Evolutionary conservation across 495 filamentous ascomycete species (phyloP), one percentile per base, ranked within the genome.

Genomic region (Penicillium antarcticum): DNA sequence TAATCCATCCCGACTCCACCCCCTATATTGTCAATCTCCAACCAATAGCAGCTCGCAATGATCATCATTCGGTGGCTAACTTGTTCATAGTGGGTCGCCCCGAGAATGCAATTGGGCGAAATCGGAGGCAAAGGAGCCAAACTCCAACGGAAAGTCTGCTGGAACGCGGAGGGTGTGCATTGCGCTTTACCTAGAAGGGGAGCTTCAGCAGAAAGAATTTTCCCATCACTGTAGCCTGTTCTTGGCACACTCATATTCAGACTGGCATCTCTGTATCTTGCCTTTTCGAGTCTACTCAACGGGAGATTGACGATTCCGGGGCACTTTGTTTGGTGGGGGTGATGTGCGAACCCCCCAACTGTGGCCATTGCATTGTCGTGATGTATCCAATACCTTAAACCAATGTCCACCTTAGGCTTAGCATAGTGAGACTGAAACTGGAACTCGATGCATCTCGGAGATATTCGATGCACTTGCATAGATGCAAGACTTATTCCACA

Each of bases 141-240:
- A 56, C 51, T 57, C 51, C 57, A 57, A 64, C 42, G 42, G 51
- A 52, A 61, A 49, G 46, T 35, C 33, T 35, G 38, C 26, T 32
- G 42, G 33, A 52, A 56, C 45, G 48, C 36, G 44, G 52, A 49
- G 48, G 17, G 39, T 51, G 21, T 41, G 48, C 45, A 52, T 38
- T 17, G 40, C 51, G 46, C 65, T 58, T 61, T 54, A 55, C 68
- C 66, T 29, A 65, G 63, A 68, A 56, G 53, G 68, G 68, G 68
- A 71, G 66, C 62, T 71, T 63, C 48, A 71, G 44, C 66, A 71
- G 68, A 71, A 56, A 51, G 51, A 45, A 48, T 56, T 57, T 65
- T 58, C 33, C 36, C 23, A 40, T 18, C n/a, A 44, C 3, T 4
- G 17, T 12, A 4, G 1, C 17, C 23, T 12, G 11, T 17, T 16